Conservation (phyloP, 176 grass and related monocot genomes). For the Phragmites australis region DNA sequence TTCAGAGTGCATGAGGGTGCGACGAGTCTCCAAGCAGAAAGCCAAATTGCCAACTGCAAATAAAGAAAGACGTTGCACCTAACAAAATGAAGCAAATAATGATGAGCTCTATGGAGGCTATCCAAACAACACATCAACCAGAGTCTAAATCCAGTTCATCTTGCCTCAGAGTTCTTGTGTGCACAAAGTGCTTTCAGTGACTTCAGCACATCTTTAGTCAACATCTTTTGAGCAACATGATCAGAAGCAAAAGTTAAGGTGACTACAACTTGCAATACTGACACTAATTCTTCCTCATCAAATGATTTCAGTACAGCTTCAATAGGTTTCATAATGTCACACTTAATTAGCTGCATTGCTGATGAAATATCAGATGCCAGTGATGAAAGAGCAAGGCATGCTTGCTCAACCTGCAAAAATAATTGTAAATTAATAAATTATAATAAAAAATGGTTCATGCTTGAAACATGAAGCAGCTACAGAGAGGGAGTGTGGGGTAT, state of each 20-base stretch:
- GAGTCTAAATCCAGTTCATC: conserved; percentile 40
- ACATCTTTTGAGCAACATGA: conserved; percentile 92
- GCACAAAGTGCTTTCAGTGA: conserved; percentile 91
- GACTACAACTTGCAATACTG: conserved; percentile 87
- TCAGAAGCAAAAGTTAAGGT: conserved; percentile 97
- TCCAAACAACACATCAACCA: conserved; percentile 44
- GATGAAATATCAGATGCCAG: conserved; percentile 81
- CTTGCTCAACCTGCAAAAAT: conserved; percentile 83
- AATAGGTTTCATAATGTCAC: conserved; percentile 96
- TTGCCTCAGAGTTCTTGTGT: conserved; percentile 92
- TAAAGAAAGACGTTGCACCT: conserved; percentile 94
- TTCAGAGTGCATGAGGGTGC: conserved; percentile 78
- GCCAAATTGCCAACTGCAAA: conserved; percentile 97
- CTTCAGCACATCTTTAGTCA: conserved; percentile 87
- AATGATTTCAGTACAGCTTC: conserved; percentile 85
- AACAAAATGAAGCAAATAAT: conserved; percentile 53
- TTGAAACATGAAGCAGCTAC: conserved; percentile 2
- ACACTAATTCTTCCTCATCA: conserved; percentile 87
- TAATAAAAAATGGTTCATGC: neutral
- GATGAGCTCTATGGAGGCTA: conserved; percentile 33
- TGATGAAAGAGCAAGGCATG: conserved; percentile 89
- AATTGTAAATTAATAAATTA: neutral
- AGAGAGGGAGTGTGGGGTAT: neutral
- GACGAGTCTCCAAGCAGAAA: conserved; percentile 96
- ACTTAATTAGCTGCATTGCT: conserved; percentile 90